Conservation (phyloP, 140 eudicot genomes). For the Flaveria floridana region DNA sequence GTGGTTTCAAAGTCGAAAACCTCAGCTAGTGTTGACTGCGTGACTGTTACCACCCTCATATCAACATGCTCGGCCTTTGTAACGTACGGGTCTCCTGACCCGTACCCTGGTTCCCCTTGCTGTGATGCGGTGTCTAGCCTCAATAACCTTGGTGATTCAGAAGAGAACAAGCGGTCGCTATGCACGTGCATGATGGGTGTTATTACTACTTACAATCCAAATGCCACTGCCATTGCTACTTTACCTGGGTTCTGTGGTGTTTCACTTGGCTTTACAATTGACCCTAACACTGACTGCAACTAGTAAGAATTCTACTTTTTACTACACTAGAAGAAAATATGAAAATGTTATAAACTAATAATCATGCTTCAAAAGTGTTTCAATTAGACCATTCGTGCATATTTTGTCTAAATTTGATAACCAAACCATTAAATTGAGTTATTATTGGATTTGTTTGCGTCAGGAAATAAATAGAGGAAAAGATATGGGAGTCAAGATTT, state of each 20-base stretch:
- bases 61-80: constrained; percentile 78
- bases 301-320: constrained; percentile 35
- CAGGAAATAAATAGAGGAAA: too few relatives aligned
- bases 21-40: constrained; percentile 52
- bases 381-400: too few relatives aligned
- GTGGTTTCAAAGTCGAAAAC: constrained; percentile 9
- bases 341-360: too few relatives aligned
- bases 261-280: constrained; percentile 81
- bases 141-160: constrained; percentile 48
- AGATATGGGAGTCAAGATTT: too few relatives aligned
- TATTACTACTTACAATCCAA: constrained; percentile 56
- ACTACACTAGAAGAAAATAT: too few relatives aligned
- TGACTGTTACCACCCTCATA: constrained; percentile 62
- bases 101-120: constrained; percentile 80
- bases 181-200: constrained; percentile 82
- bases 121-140: constrained; percentile 73
- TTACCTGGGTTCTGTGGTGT: constrained; percentile 96
- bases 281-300: constrained; percentile 75
- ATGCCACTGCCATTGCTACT: constrained; percentile 80
- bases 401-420: too few relatives aligned
- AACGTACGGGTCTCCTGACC: constrained; percentile 74
- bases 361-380: too few relatives aligned
- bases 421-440: too few relatives aligned
- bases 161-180: constrained; percentile 45
- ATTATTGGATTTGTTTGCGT: too few relatives aligned